Conservation (phyloP, 192 early-diverging fungal genomes). For the Dispira parvispora region DNA sequence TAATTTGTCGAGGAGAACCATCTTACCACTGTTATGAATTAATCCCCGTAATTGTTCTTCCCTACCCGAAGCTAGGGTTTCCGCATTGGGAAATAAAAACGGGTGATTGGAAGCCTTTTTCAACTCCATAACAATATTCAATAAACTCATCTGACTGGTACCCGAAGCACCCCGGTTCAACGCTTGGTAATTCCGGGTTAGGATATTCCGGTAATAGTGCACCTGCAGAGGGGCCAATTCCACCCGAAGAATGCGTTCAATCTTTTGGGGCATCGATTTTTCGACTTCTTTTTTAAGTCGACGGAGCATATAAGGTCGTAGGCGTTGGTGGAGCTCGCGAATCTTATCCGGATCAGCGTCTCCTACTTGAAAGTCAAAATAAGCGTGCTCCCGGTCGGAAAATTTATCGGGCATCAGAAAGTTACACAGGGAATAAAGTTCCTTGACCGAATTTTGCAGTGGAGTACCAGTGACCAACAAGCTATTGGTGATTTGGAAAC, state of each 20-base stretch:
- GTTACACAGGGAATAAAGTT: slow-evolving; percentile 73
- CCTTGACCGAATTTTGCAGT: slow-evolving; percentile 94
- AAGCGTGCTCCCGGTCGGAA: slow-evolving; percentile 48
- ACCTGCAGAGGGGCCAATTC: slow-evolving; percentile 80
- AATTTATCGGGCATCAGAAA: slow-evolving; percentile 92
- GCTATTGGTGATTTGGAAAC: slow-evolving; percentile 77
- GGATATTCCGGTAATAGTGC: slow-evolving; percentile 88
- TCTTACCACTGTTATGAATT: slow-evolving; percentile 89
- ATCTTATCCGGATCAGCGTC: slow-evolving; percentile 58
- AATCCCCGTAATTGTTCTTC: slow-evolving; percentile 69
- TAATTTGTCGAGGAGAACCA: slow-evolving; percentile 93
- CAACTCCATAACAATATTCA: slow-evolving; percentile 92
- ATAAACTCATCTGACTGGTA: slow-evolving; percentile 50
- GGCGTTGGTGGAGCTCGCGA: slow-evolving; percentile 56
- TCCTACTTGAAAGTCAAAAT: slow-evolving; percentile 41
- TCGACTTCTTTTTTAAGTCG: slow-evolving; percentile 98
- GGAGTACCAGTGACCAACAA: slow-evolving; percentile 96
- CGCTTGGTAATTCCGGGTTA: slow-evolving; percentile 80
- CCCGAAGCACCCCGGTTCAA: slow-evolving; percentile 57
- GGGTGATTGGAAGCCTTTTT: slow-evolving; percentile 98
- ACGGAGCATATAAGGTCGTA: slow-evolving; percentile 85
- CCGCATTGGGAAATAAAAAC: slow-evolving; percentile 70
- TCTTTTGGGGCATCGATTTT: slow-evolving; percentile 88
- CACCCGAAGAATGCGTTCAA: slow-evolving; percentile 89
- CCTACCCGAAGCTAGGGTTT: slow-evolving; percentile 31